Evolutionary conservation across 2,329 filamentous ascomycete genomes (phyloP), one percentile per base, ranked within the genome.

Genomic region (Xenoacremonium recifei): DNA sequence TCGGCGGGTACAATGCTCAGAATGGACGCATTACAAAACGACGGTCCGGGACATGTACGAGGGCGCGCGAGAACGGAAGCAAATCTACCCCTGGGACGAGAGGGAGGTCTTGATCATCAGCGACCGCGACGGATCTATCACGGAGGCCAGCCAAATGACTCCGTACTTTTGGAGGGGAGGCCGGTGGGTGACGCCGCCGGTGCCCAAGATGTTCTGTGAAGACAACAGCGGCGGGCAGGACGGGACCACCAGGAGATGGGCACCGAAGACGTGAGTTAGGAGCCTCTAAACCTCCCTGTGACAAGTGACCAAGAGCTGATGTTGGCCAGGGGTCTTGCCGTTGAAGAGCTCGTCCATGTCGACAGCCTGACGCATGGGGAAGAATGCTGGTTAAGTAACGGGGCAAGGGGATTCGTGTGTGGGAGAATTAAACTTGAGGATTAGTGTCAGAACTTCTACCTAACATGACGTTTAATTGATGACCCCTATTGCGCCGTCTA

Each of bases 301-400:
- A 27, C 19, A 39, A 6, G 11, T 23, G 30, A 5, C 47, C 51
- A 5, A 48, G 42, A 49, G 21, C 39, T 12, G 27, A 11, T n/a
- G 19, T 21, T 32, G 13, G 21, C 20, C 29, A 79, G 75, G 44
- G 69, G 67, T 1, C 67, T 93, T 33, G 90, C 79, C 39, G 71
- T 75, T 21, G 87, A 95, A 58, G 77, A 82, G 48, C 64, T 69
- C 3, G 71, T 96, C 13, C 63, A 63, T n/a, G 71, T 70, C 3
- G 67, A 74, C 11, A 82, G 82, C 5, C 63, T 96, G 12, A 60
- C 72, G 4, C 73, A 88, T 49, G 87, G 84, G 1, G 91, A 96
- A 63, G 75, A 84, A 39, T 86, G 91, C 48, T 95, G 89, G 87
- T 68, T 96, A 39, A 96, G 90, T 63, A 96, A 92, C 63, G 90